Evolutionary conservation across 2,329 filamentous ascomycete genomes (phyloP).

Genomic region (Diaporthe caulivora): DNA sequence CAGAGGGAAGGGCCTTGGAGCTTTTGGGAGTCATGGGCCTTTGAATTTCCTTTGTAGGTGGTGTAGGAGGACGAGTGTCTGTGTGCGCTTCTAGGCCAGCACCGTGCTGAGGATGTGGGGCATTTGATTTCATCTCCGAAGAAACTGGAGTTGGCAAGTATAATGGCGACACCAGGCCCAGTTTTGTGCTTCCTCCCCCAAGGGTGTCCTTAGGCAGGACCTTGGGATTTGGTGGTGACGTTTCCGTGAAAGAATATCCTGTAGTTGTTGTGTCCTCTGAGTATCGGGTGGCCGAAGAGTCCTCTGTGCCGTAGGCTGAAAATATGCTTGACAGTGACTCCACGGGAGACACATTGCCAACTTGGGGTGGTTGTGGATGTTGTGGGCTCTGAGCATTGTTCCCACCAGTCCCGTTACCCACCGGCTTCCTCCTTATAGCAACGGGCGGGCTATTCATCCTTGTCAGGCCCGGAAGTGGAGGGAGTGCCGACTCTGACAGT

Average conservation of each 20-base stretch:
- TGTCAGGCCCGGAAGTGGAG: slow-evolving; percentile 29
- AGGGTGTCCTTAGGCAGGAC: slow-evolving; percentile 31
- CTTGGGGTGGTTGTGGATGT: slow-evolving; percentile 41
- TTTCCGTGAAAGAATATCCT: slow-evolving; percentile 30
- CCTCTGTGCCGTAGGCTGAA: slow-evolving; percentile 60
- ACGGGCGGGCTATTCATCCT: slow-evolving; percentile 36
- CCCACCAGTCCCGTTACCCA: slow-evolving; percentile 32
- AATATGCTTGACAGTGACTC: slow-evolving; percentile 67
- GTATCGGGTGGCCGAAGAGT: slow-evolving; percentile 29
- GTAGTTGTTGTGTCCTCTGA: slow-evolving; percentile 37
- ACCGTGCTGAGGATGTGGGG: slow-evolving; percentile 28
- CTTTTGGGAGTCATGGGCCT: slow-evolving; percentile 33
- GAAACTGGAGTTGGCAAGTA: slow-evolving; percentile 36
- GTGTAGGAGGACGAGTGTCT: slow-evolving; percentile 32
- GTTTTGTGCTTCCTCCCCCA: slow-evolving; percentile 3
- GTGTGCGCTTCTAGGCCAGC: slow-evolving; percentile 9
- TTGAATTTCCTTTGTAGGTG: slow-evolving; percentile 31
- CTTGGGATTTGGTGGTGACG: slow-evolving; percentile 33
- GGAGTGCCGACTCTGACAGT: slow-evolving; percentile 32
- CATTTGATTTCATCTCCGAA: slow-evolving; percentile 25
- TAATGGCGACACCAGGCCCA: slow-evolving; percentile 33
- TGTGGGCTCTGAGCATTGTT: slow-evolving; percentile 32
- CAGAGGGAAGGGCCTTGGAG: slow-evolving; percentile 22
- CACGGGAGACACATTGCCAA: slow-evolving; percentile 52
- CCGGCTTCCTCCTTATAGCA: slow-evolving; percentile 37